These are phyloP conservation scores for Leishmania guyanensis DNA, from an alignment of 208 protist genomes.

Conservation along the genomic window DNA sequence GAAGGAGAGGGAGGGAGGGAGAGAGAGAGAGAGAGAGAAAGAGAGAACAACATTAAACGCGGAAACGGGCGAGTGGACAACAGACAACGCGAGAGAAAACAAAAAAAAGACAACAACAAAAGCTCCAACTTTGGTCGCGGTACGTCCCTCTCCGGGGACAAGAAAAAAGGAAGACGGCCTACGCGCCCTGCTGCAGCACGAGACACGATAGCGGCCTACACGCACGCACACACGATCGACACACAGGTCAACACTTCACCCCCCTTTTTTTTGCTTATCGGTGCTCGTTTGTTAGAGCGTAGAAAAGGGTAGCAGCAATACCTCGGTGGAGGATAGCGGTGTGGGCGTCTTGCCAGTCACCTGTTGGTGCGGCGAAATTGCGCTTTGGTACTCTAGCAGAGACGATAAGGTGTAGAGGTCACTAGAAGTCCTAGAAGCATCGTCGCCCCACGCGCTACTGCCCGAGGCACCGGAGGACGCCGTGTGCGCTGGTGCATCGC, in stretches of 20 bases:
- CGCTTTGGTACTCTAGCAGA: not conserved
- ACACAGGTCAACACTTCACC: not conserved
- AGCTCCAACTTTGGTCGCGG: not conserved
- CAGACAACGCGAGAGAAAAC: not conserved
- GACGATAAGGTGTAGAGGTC: not conserved
- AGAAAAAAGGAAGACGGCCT: too few species aligned
- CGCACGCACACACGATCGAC: not conserved
- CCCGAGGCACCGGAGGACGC: not conserved
- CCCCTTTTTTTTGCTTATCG: not conserved
- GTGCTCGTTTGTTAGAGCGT: not conserved
- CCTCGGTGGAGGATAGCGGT: not conserved
- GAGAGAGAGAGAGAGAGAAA: not conserved
- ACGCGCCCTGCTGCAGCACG: not conserved
- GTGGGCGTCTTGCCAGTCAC: not conserved
- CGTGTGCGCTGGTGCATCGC: not conserved
- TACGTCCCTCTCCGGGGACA: too few species aligned
- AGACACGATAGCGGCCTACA: not conserved
- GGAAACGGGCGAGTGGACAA: not conserved
- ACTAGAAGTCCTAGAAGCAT: not conserved
- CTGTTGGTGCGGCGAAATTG: not conserved
- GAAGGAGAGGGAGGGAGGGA: slow-evolving; percentile 4
- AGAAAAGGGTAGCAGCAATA: not conserved
- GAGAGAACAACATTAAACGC: slow-evolving; percentile 4
- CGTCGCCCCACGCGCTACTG: not conserved
- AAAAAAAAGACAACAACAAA: not conserved